Evolutionary conservation across 352 stramenopile genomes (phyloP).

Genomic region (Pythium biforme): DNA sequence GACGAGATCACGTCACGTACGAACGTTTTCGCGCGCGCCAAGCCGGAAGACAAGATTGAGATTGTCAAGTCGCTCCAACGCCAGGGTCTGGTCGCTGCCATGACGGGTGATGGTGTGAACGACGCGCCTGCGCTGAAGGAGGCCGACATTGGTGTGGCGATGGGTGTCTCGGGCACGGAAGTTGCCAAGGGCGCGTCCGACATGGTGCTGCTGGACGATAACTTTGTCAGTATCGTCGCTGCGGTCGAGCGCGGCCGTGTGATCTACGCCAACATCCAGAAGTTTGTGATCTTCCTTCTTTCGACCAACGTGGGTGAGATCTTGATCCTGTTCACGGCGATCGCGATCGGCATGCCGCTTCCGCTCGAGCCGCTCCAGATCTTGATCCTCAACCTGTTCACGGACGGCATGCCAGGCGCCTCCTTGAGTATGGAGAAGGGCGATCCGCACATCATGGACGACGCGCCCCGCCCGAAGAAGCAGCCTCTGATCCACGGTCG

Average conservation of each 20-base stretch:
- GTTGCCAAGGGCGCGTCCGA: conserved; percentile 98
- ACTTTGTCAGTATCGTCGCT: conserved; percentile 97
- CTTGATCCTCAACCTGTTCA: conserved; percentile 99
- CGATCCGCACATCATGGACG: conserved; percentile 62
- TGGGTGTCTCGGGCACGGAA: conserved; percentile 97
- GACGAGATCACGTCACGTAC: conserved; percentile 83
- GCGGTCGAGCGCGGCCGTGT: conserved; percentile 95
- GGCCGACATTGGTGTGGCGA: conserved; percentile 95
- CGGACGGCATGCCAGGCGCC: conserved; percentile 88
- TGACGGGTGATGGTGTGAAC: conserved; percentile 91
- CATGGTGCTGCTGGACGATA: conserved; percentile 98
- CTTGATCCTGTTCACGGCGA: conserved; percentile 73
- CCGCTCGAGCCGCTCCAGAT: conserved; percentile 97
- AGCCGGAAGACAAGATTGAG: conserved; percentile 95
- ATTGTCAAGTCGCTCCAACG: conserved; percentile 95
- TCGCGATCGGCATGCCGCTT: conserved; percentile 58
- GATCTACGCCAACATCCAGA: conserved; percentile 98
- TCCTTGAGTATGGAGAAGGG: conserved; percentile 73
- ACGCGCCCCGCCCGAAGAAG: conserved; percentile 56
- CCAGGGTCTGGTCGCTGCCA: conserved; percentile 87
- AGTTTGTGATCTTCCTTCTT: conserved; percentile 98
- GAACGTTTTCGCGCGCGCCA: conserved; percentile 94
- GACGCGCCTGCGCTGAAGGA: conserved; percentile 93
- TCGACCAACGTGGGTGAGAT: conserved; percentile 97
- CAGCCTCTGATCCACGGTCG: conserved; percentile 55